Evolutionary conservation across 257 asterid species (phyloP).

Genomic region (Penstemon davidsonii): DNA sequence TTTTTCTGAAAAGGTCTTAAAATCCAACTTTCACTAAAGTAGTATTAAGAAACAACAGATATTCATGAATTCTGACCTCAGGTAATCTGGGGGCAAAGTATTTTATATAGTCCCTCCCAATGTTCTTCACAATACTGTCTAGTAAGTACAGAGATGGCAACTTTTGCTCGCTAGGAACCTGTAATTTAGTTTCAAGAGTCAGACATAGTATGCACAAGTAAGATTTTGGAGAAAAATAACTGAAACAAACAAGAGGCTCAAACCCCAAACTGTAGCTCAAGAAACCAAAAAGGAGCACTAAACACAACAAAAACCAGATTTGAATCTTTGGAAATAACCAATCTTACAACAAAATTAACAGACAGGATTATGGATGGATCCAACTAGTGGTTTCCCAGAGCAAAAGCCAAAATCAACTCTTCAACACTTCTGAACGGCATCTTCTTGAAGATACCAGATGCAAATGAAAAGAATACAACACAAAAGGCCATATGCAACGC

Average conservation of each 20-base stretch:
- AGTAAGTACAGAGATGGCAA: conserved; percentile 90
- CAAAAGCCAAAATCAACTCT: conserved; percentile 15
- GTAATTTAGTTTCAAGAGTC: conserved; percentile 41
- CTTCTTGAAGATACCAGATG: conserved; percentile 12
- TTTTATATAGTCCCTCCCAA: conserved; percentile 91
- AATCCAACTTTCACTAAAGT: conserved; percentile 6
- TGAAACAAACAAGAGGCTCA: conserved; percentile 6
- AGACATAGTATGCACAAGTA: conserved; percentile 31
- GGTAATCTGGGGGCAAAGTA: conserved; percentile 70
- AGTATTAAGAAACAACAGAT: conserved; percentile 11
- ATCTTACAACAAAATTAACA: not conserved
- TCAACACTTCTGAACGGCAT: conserved; percentile 17
- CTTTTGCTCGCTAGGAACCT: conserved; percentile 91
- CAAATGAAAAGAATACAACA: conserved; percentile 2
- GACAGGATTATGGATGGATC: not conserved
- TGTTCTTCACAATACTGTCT: conserved; percentile 97
- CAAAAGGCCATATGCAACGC: not conserved
- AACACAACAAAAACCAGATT: conserved; percentile 22
- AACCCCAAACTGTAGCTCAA: conserved; percentile 8
- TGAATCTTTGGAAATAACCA: conserved; percentile 5
- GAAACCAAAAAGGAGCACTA: not conserved
- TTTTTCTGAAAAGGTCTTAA: conserved; percentile 7
- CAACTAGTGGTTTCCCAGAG: conserved; percentile 17
- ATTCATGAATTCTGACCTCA: conserved; percentile 57
- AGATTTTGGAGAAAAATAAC: conserved; percentile 6